Conservation (phyloP, 2,329 filamentous ascomycete species). For the Orbilia oligospora region DNA sequence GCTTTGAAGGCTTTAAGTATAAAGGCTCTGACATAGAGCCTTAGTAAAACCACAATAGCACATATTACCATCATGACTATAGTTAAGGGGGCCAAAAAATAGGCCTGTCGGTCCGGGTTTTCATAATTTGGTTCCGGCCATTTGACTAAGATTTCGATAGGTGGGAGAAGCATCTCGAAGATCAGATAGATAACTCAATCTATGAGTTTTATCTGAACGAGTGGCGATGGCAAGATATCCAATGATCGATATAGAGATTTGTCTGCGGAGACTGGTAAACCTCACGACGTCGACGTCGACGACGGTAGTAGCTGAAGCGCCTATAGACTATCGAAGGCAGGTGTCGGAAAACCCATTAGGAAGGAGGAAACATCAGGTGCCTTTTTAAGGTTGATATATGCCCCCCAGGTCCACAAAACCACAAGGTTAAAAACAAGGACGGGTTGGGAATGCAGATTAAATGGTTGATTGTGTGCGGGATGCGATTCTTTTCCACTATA, state of each 20-base stretch:
- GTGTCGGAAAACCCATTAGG: slow-evolving; percentile 54
- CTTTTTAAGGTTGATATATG: slow-evolving; percentile 59
- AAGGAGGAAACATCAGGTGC: slow-evolving; percentile 52
- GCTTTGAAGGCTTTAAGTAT: slow-evolving; percentile 66
- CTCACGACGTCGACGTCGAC: slow-evolving; percentile 29
- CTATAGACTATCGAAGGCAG: slow-evolving; percentile 37
- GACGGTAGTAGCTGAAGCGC: slow-evolving; percentile 27
- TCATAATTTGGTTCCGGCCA: slow-evolving; percentile 56
- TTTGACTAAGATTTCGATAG: slow-evolving; percentile 31
- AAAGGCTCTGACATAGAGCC: slow-evolving; percentile 67
- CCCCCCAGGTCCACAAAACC: slow-evolving; percentile 43
- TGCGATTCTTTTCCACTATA: slow-evolving; percentile 44
- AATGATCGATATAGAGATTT: slow-evolving; percentile 9
- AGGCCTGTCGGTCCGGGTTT: slow-evolving; percentile 44
- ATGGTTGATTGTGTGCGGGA: slow-evolving; percentile 37
- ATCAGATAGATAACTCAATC: slow-evolving; percentile 33
- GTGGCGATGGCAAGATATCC: neutral
- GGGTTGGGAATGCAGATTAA: slow-evolving; percentile 33
- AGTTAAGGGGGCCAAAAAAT: slow-evolving; percentile 48
- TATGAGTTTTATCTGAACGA: slow-evolving; percentile 24
- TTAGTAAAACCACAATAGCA: slow-evolving; percentile 66
- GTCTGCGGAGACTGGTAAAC: slow-evolving; percentile 10
- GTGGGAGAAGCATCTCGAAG: slow-evolving; percentile 48
- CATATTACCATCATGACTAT: slow-evolving; percentile 67
- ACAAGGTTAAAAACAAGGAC: slow-evolving; percentile 42